Base-by-base conservation (phyloP, 2,329 filamentous ascomycete species). In the Aspergillus calidoustus region DNA sequence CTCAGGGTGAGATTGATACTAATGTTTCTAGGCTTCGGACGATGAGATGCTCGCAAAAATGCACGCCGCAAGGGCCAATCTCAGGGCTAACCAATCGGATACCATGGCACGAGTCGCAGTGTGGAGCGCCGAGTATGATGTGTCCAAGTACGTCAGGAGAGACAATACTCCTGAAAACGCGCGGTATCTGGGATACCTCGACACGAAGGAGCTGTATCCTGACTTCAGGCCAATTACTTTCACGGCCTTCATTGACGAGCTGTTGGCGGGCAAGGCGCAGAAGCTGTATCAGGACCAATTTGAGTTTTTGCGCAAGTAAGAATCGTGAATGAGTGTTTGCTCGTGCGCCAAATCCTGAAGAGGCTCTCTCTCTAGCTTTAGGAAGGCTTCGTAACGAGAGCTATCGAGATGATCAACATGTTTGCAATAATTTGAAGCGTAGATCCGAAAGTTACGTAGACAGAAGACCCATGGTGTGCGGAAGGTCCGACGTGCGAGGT, bases 401-500 rank as follows among this genome's bases (percentile, higher is more conserved):
- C 9, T 15, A 41, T 41, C 34, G 34, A 15, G 34, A 41, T 41
- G 15, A 6, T 13, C 2, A 1, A 15, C 13, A 15, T 13, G 9
- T 41, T 41, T 2, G 13, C 8, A 41, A 1, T 15, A 38, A 6
- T 41, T 4, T 6, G 15, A 17, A 41, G 25, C 25, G 25, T 28
- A 28, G 4, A 7, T 28, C 6, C 1, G 4, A 7, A 7, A 28
- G 25, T 1, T 28, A 2, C 25, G 25, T 28, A 28, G 25, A 28
- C 4, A 28, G 2, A 28, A 3, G 34, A 5, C 34, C 5, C 3
- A 13, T 15, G 3, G 2, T 4, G 13, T 2, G 0, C 3, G 3
- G 34, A 15, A 17, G 3, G 1, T 1, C 3, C 34, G 34, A 15
- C 13, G 34, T 13, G 11, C 5, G 15, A 5, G 1, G 34, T 15